A percentile compares a stretch with the other conserved stretches of the same genome.
Conservation (phyloP, 1,139 yeast genomes). For the Tardiomyces blankii region DNA sequence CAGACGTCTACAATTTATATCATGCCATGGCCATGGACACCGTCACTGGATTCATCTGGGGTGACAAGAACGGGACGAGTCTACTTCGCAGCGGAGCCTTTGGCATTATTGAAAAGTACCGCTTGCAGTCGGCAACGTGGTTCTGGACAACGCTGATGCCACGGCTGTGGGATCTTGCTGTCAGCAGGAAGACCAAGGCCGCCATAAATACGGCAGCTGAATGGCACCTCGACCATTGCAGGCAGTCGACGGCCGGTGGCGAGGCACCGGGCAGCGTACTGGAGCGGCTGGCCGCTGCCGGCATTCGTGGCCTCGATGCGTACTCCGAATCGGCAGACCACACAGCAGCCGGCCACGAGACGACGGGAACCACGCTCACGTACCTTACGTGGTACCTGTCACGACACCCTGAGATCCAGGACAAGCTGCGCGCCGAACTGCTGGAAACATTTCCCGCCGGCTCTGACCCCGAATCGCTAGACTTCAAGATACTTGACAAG, state of each 20-base stretch:
- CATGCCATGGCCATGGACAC: conserved; percentile 68
- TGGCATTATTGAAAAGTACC: conserved; percentile 26
- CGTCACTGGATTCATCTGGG: conserved; percentile 51
- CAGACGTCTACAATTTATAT: conserved; percentile 53
- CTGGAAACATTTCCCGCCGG: conserved; percentile 8
- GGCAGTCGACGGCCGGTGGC: conserved; percentile 11
- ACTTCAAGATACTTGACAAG: conserved; percentile 32
- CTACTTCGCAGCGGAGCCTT: conserved; percentile 12
- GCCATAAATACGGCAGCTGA: conserved; percentile 34
- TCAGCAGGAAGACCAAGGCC: conserved; percentile 29
- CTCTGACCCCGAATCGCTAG: conserved; percentile 5
- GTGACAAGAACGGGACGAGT: conserved; percentile 32
- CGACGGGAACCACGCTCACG: conserved; percentile 58
- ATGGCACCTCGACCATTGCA: conserved; percentile 42
- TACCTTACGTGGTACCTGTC: conserved; percentile 52
- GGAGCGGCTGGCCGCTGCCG: conserved; percentile 14
- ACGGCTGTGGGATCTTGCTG: conserved; percentile 39
- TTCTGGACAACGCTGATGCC: conserved; percentile 64
- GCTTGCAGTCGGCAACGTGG: conserved; percentile 51
- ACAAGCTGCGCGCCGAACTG: conserved; percentile 35
- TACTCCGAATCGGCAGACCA: conserved; percentile 41
- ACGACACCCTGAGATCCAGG: conserved; percentile 36
- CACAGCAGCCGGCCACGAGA: conserved; percentile 64
- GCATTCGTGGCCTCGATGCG: conserved; percentile 23
- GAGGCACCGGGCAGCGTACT: conserved; percentile 1